These are phyloP conservation scores for Claviceps paspali DNA, from an alignment of 2,329 filamentous ascomycete species.

Conservation along the genomic window DNA sequence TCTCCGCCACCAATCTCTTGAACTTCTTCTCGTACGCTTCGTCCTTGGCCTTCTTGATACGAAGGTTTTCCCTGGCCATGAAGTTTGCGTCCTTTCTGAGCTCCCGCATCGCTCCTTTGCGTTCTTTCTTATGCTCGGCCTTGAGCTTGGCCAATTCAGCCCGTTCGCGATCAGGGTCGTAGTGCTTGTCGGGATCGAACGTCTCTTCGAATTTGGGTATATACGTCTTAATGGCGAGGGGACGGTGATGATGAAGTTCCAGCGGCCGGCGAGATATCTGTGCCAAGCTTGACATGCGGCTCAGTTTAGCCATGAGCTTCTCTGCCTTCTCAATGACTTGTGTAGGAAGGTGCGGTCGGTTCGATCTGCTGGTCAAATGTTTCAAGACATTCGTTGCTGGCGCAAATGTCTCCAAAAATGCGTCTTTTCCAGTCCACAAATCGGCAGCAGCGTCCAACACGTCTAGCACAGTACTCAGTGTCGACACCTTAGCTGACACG, in stretches of 20 bases:
- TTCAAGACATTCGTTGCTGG: slow-evolving; percentile 44
- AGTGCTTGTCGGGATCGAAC: slow-evolving; percentile 91
- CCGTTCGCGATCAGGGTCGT: slow-evolving; percentile 87
- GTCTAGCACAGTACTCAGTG: slow-evolving; percentile 46
- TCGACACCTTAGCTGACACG: slow-evolving; percentile 36
- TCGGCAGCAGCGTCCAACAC: slow-evolving; percentile 55
- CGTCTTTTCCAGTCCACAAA: slow-evolving; percentile 55
- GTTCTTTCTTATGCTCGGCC: slow-evolving; percentile 86
- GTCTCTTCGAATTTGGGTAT: slow-evolving; percentile 93
- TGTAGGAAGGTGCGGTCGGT: slow-evolving; percentile 33
- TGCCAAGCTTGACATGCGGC: slow-evolving; percentile 43
- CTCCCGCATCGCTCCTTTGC: slow-evolving; percentile 88
- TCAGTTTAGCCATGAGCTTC: slow-evolving; percentile 30
- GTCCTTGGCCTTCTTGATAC: slow-evolving; percentile 87
- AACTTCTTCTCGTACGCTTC: slow-evolving; percentile 94
- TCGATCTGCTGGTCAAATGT: slow-evolving; percentile 42
- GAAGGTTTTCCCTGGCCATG: slow-evolving; percentile 76
- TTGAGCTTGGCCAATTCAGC: slow-evolving; percentile 71
- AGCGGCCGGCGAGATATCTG: slow-evolving; percentile 59
- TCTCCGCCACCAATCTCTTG: slow-evolving; percentile 79
- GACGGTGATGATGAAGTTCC: slow-evolving; percentile 75
- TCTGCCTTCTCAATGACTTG: slow-evolving; percentile 24
- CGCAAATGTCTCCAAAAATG: slow-evolving; percentile 66
- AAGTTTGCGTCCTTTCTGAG: slow-evolving; percentile 91
- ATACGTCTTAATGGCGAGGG: slow-evolving; percentile 71